Evolutionary conservation across 148 eudicot species (phyloP).

Genomic region (Cornus suecica): DNA sequence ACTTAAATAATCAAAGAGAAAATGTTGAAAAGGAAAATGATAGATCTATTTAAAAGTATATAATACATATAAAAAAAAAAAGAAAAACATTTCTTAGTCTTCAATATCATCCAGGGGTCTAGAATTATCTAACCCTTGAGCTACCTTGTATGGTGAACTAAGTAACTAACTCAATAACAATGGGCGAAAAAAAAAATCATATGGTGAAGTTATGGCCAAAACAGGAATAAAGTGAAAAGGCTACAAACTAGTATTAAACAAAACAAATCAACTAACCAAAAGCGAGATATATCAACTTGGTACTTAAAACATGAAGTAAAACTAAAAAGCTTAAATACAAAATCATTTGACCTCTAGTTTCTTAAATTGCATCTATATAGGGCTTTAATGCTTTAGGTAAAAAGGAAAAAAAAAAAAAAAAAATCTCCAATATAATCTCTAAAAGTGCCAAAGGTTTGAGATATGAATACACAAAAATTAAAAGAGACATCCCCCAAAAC

Average conservation of each 20-base stretch:
- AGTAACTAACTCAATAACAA: neutral
- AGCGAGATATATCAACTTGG: neutral
- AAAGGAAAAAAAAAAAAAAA: no score
- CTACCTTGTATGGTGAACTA: neutral
- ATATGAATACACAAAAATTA: neutral
- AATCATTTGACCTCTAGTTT: neutral
- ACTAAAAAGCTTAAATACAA: neutral
- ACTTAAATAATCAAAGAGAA: neutral
- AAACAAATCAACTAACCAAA: no score
- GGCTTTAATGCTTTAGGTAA: neutral
- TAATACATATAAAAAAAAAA: no score
- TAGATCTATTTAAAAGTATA: neutral
- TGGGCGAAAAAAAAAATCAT: no score
- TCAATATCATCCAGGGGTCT: neutral
- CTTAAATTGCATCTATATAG: neutral
- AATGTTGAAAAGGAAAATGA: neutral
- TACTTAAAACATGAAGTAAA: neutral
- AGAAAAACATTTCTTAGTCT: neutral
- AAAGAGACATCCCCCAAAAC: neutral
- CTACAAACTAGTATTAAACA: neutral
- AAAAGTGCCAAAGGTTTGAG: neutral
- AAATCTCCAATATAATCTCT: no score
- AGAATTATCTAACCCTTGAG: neutral
- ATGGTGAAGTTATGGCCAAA: no score
- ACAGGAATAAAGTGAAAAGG: no score